phyloP scores from a whole-genome alignment of 2,329 filamentous ascomycete species.

The Ceratocystis albifundus region DNA sequence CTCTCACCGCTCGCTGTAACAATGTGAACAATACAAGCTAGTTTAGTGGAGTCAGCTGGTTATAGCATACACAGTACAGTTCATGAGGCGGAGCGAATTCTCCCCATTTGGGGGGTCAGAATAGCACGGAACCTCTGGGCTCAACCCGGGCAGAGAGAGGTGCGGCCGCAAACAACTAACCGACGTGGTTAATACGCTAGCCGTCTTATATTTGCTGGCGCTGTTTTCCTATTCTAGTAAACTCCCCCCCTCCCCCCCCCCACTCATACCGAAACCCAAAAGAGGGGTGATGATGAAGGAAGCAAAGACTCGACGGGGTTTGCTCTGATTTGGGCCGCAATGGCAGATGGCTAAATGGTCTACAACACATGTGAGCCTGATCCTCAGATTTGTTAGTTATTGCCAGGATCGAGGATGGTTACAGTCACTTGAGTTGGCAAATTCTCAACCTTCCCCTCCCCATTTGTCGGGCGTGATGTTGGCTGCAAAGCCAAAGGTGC shows the following conservation, averaged over 20 bases:
- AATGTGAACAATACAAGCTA: conserved; percentile 2
- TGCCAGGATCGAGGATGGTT: background rate
- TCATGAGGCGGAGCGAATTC: background rate
- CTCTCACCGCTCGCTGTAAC: conserved; percentile 10
- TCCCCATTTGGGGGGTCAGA: background rate
- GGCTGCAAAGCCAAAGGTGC: background rate
- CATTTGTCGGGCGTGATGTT: background rate
- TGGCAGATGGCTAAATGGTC: background rate
- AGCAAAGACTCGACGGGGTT: conserved; percentile 4
- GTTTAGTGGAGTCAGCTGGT: background rate
- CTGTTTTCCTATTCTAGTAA: background rate
- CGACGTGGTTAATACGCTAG: background rate
- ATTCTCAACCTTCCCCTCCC: background rate
- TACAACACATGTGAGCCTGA: background rate
- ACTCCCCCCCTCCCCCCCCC: background rate
- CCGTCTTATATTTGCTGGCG: background rate
- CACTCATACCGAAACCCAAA: conserved; percentile 13
- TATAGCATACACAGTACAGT: background rate
- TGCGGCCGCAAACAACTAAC: background rate
- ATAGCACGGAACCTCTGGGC: background rate
- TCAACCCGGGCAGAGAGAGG: background rate
- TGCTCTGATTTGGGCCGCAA: conserved; percentile 9
- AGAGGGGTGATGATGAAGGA: conserved; percentile 7
- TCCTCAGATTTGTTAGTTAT: background rate
- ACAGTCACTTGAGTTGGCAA: background rate